Percentiles rank a stretch among this genome's conserved stretches.
Evolutionary conservation across 345 rosid genomes (phyloP).

Genomic region (Pistacia vera): DNA sequence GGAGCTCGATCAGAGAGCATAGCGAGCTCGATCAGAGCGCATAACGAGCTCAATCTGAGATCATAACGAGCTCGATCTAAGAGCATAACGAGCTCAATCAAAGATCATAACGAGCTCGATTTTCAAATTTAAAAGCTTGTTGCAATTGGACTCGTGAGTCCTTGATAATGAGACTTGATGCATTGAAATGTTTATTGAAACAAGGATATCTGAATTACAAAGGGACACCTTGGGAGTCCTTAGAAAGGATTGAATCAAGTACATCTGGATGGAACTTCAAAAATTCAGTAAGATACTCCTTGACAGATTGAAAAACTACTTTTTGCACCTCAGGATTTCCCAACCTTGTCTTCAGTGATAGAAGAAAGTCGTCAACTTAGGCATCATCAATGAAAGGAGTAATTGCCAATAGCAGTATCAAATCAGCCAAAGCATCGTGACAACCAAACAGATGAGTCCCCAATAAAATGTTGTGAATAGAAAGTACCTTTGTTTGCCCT

Average conservation of each 20-base stretch:
- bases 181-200: not conserved
- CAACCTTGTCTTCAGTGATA: slow-evolving; percentile 77
- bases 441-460: slow-evolving; percentile 4
- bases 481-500: slow-evolving; percentile 96
- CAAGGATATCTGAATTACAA: not conserved
- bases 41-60: too few relatives aligned
- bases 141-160: not conserved
- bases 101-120: too few relatives aligned
- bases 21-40: too few relatives aligned
- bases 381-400: slow-evolving; percentile 20
- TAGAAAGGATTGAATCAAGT: slow-evolving; percentile 79
- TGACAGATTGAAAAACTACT: slow-evolving; percentile 89
- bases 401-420: not conserved
- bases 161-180: not conserved
- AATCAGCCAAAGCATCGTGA: too few relatives aligned
- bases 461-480: slow-evolving; percentile 13
- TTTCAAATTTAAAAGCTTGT: too few relatives aligned
- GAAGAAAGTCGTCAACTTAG: slow-evolving; percentile 12
- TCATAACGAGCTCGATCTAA: too few relatives aligned
- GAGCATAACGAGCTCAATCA: too few relatives aligned
- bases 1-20: too few relatives aligned
- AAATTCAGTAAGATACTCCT: too few relatives aligned
- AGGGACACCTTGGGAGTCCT: slow-evolving; percentile 87
- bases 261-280: slow-evolving; percentile 96
- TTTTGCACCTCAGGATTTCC: slow-evolving; percentile 99